A percentile compares a stretch with the other conserved stretches of the same genome.
phyloP scores from a whole-genome alignment of 106 monocot genomes.

The Dendrobium huoshanense region DNA sequence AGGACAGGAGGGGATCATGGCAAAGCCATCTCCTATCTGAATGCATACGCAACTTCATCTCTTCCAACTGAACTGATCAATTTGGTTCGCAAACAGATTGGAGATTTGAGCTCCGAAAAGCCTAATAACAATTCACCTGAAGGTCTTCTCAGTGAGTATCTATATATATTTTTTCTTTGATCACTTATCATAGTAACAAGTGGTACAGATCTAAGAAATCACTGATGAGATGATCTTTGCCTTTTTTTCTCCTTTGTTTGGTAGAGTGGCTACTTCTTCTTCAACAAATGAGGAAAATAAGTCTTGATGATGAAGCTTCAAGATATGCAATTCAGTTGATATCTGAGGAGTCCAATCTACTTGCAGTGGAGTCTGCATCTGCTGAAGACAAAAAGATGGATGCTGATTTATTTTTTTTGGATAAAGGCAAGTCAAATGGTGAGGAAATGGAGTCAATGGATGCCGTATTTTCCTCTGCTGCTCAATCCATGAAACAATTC shows the following conservation, averaged over 20 bases:
- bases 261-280: slow-evolving; percentile 61
- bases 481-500: slow-evolving; percentile 32
- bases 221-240: neutral
- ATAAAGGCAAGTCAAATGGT: slow-evolving; percentile 29
- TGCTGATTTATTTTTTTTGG: slow-evolving; percentile 53
- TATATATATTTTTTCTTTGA: neutral
- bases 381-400: slow-evolving; percentile 16
- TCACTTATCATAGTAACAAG: neutral
- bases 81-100: slow-evolving; percentile 38
- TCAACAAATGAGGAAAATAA: slow-evolving; percentile 39
- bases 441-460: slow-evolving; percentile 40
- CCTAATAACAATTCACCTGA: slow-evolving; percentile 63
- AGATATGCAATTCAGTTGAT: slow-evolving; percentile 22
- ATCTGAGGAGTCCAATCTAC: slow-evolving; percentile 27
- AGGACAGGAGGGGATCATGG: slow-evolving; percentile 65
- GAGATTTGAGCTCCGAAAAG: slow-evolving; percentile 16
- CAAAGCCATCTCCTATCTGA: slow-evolving; percentile 52
- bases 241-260: slow-evolving; percentile 1
- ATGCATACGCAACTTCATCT: slow-evolving; percentile 68
- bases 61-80: slow-evolving; percentile 41
- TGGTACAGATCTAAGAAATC: neutral
- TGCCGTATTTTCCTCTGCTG: slow-evolving; percentile 45
- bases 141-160: slow-evolving; percentile 63
- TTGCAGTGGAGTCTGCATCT: slow-evolving; percentile 6
- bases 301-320: slow-evolving; percentile 35